These are phyloP conservation scores for Phytopythium cucurbitacearum DNA, from an alignment of 352 stramenopile genomes.

Conservation along the genomic window DNA sequence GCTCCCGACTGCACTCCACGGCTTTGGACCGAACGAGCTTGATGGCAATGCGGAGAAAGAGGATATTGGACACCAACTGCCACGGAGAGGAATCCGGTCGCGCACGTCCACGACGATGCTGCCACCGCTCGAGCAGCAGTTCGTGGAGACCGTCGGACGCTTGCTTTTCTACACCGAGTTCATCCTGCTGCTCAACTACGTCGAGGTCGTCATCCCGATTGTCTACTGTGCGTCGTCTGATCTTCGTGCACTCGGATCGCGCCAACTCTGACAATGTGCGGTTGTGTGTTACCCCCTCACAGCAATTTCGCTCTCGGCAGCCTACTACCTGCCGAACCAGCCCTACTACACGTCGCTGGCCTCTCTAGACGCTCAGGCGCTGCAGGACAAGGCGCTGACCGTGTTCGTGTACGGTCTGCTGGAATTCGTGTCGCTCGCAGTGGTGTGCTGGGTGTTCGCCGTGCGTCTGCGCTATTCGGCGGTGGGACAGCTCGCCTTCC, in stretches of 20 bases:
- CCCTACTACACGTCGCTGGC: constrained; percentile 24
- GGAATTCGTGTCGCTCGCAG: constrained; percentile 13
- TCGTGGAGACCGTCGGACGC: constrained; percentile 6
- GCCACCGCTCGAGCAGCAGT: constrained; percentile 3
- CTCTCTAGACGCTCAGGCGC: constrained; percentile 8
- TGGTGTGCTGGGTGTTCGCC: constrained; percentile 11
- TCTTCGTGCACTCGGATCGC: too few relatives aligned
- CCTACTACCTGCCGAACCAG: constrained; percentile 25
- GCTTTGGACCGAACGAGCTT: too few relatives aligned
- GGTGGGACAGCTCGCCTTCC: constrained; percentile 26
- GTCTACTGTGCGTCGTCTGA: constrained; percentile 13
- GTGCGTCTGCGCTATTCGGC: constrained; percentile 17
- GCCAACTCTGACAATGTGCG: too few relatives aligned
- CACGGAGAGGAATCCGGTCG: too few relatives aligned
- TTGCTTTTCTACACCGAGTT: constrained; percentile 19
- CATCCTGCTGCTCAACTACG: constrained; percentile 20
- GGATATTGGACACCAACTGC: too few relatives aligned
- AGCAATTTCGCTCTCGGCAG: constrained; percentile 18
- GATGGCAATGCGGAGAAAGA: too few relatives aligned
- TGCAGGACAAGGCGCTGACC: constrained; percentile 9
- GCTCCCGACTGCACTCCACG: too few relatives aligned
- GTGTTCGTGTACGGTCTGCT: constrained; percentile 14
- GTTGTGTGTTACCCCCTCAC: background rate
- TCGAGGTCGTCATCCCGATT: constrained; percentile 19
- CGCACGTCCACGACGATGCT: too few relatives aligned